These are phyloP conservation scores for Piromyces finnis DNA, from an alignment of 192 early-diverging fungal genomes.

Conservation along the genomic window DNA sequence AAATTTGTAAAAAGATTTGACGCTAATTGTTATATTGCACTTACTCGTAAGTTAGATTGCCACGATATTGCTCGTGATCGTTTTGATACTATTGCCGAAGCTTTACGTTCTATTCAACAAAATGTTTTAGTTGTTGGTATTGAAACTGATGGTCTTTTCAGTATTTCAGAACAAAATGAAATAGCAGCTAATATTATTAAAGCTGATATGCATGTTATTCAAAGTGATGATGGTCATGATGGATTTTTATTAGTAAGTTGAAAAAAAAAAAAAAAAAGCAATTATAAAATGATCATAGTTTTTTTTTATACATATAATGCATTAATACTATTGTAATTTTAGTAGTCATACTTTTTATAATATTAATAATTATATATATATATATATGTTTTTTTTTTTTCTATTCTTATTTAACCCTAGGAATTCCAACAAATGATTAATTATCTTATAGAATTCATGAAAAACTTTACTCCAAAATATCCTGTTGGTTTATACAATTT, in stretches of 20 bases:
- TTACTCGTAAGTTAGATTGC: neutral
- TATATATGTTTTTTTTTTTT: too few species aligned
- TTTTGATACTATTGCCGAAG: neutral
- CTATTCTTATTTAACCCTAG: neutral
- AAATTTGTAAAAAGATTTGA: slow-evolving; percentile 65
- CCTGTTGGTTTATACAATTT: neutral
- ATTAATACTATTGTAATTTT: too few species aligned
- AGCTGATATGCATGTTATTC: slow-evolving; percentile 69
- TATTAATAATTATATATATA: too few species aligned
- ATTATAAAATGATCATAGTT: too few species aligned
- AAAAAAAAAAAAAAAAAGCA: too few species aligned
- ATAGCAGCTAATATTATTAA: slow-evolving; percentile 70
- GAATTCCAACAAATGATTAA: neutral
- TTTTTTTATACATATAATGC: too few species aligned
- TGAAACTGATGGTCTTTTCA: slow-evolving; percentile 89
- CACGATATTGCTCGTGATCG: neutral
- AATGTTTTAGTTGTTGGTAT: slow-evolving; percentile 16
- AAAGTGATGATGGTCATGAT: slow-evolving; percentile 90
- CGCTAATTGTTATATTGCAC: neutral
- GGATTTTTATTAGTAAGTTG: slow-evolving; percentile 8
- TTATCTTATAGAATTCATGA: neutral
- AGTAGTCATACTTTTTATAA: too few species aligned
- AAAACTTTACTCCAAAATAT: neutral
- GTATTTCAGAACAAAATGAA: slow-evolving; percentile 90
- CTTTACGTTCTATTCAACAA: neutral